Evolutionary conservation across 345 rosid species (phyloP), one percentile per base, ranked within the genome.

Genomic region (Citrus medica): DNA sequence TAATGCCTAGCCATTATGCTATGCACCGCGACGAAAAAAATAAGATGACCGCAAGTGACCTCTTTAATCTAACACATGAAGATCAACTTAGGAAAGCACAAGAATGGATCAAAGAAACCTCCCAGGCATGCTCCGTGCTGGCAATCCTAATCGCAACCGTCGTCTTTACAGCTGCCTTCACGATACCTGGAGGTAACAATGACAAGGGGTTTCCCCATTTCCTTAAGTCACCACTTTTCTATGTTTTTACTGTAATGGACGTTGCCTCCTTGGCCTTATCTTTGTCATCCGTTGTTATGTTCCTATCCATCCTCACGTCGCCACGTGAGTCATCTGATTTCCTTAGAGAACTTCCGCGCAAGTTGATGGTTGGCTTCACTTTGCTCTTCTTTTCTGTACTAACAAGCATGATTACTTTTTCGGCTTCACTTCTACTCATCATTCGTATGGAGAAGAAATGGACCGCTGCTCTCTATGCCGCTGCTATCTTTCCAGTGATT

Each of bases 241-340:
- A 30, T 5, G n/a, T 82, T 42, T 84, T 82, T 74, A 66, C 85
- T 0, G 48, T 79, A 6, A 73, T 71, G 81, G 81, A 73, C 48
- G 77, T 79, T 0, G 69, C 78, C 8, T 75, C 80, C 22, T 56
- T 84, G 0, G 75, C 78, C 1, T 62, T 69, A 75, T 82, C 87
- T 14, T 60, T 82, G 33, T 56, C 81, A n/a, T 84, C 87, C 1
- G 77, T 84, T 3, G 81, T 84, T 27, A 59, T 82, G 76, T 84
- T 81, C 51, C 82, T 84, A 0, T 84, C 82, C 0, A 14, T 79
- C 38, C 84, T 79, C 13, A 84, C 84, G 5, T 79, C 81, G 4
- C 76, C 83, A 0, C 71, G 28, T 16, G 48, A 58, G 28, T 12
- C 16, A 6, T 33, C 66, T 5, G 83, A 79, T 32, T 84, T 84